A percentile compares a stretch with the other conserved stretches of the same genome.
Evolutionary conservation across 2,329 filamentous ascomycete genomes (phyloP).

Genomic region (Cyphellophora europaea): DNA sequence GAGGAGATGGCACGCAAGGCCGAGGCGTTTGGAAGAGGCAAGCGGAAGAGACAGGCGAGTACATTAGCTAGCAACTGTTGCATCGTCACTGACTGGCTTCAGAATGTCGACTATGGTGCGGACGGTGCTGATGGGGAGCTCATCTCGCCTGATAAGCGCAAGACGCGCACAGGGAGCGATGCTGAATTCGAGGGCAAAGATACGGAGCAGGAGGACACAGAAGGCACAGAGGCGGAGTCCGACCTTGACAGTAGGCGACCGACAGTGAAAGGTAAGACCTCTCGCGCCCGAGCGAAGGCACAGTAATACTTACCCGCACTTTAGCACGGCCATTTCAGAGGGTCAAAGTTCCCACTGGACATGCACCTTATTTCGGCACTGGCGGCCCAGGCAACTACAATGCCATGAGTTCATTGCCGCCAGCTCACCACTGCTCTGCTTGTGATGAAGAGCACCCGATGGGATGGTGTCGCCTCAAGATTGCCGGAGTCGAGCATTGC

Average conservation of each 20-base stretch:
- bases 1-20: conserved; percentile 58
- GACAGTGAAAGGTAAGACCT: conserved; percentile 10
- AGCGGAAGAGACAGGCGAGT: conserved; percentile 56
- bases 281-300: too few relatives aligned
- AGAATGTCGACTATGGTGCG: conserved; percentile 17
- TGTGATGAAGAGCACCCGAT: conserved; percentile 45
- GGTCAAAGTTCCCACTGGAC: conserved; percentile 20
- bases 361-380: conserved; percentile 18
- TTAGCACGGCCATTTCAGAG: conserved; percentile 30
- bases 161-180: conserved; percentile 22
- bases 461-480: conserved; percentile 54
- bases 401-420: conserved; percentile 10
- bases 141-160: background rate
- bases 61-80: conserved; percentile 16
- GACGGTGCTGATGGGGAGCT: conserved; percentile 7
- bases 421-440: conserved; percentile 36
- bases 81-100: conserved; percentile 3
- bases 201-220: conserved; percentile 20
- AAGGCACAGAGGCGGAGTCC: conserved; percentile 21
- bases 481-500: conserved; percentile 51
- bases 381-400: conserved; percentile 12
- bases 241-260: conserved; percentile 6
- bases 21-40: conserved; percentile 76
- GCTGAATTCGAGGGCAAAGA: conserved; percentile 29
- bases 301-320: conserved; percentile 4